A percentile compares a stretch with the other conserved stretches of the same genome.
Evolutionary conservation across 2,329 filamentous ascomycete genomes (phyloP).

Genomic region (Daldinia sp.): DNA sequence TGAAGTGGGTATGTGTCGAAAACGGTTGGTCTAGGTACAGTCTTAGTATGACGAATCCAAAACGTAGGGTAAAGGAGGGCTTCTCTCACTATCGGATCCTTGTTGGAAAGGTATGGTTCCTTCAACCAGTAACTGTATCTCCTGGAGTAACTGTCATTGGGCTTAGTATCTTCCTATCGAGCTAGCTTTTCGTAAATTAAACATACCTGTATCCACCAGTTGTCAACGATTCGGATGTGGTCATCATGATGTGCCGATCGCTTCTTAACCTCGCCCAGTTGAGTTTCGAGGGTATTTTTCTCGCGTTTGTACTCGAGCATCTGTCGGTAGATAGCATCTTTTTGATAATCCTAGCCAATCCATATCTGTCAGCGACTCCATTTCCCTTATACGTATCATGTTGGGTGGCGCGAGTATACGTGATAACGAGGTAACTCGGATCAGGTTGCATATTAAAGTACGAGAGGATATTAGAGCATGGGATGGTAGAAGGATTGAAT

Average conservation of each 20-base stretch:
- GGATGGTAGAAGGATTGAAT: slow-evolving; percentile 40
- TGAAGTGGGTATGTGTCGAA: slow-evolving; percentile 70
- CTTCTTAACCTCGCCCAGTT: slow-evolving; percentile 83
- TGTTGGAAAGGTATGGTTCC: slow-evolving; percentile 60
- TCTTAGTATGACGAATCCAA: slow-evolving; percentile 42
- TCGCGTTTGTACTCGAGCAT: slow-evolving; percentile 99
- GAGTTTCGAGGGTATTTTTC: slow-evolving; percentile 82
- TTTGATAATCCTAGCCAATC: slow-evolving; percentile 80
- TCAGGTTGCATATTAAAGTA: slow-evolving; percentile 44
- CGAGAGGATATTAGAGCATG: slow-evolving; percentile 40
- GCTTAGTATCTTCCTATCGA: slow-evolving; percentile 29
- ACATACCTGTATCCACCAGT: slow-evolving; percentile 92
- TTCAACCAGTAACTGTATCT: slow-evolving; percentile 70
- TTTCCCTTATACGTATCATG: slow-evolving; percentile 42
- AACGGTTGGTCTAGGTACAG: slow-evolving; percentile 63
- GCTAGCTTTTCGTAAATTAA: slow-evolving; percentile 6
- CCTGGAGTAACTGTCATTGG: slow-evolving; percentile 68
- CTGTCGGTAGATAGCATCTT: slow-evolving; percentile 95
- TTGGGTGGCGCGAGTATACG: slow-evolving; percentile 46
- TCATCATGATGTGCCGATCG: slow-evolving; percentile 88
- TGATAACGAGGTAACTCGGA: slow-evolving; percentile 46
- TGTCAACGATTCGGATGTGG: slow-evolving; percentile 88
- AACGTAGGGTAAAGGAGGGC: slow-evolving; percentile 4
- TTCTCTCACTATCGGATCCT: slow-evolving; percentile 57
- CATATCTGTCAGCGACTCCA: slow-evolving; percentile 54